Evolutionary conservation across 805 yeast species (phyloP).

Genomic region (Starmera dryadoides): DNA sequence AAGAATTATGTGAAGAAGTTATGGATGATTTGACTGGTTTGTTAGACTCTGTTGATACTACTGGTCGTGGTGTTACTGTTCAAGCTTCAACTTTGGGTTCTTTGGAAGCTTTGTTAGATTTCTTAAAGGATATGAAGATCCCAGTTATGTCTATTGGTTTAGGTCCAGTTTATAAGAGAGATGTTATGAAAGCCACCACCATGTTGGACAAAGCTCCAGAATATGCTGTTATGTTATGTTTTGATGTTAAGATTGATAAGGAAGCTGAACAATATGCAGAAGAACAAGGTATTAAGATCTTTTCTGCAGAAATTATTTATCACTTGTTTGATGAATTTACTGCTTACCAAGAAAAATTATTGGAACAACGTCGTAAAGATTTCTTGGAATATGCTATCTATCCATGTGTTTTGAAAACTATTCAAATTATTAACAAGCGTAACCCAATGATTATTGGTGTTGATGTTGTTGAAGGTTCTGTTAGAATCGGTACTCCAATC

Average conservation of each 20-base stretch:
- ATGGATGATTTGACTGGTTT: conserved; percentile 97
- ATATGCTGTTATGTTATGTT: conserved; percentile 95
- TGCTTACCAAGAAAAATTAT: conserved; percentile 79
- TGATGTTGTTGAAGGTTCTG: conserved; percentile 86
- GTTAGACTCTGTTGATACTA: conserved; percentile 87
- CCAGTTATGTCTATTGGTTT: conserved; percentile 98
- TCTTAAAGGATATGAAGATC: conserved; percentile 96
- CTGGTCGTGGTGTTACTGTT: conserved; percentile 96
- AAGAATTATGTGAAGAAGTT: conserved; percentile 93
- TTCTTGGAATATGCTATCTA: conserved; percentile 82
- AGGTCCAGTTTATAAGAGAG: conserved; percentile 98
- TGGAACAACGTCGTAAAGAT: conserved; percentile 87
- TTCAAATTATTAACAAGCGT: conserved; percentile 96
- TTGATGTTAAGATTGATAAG: conserved; percentile 93
- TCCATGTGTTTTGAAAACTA: conserved; percentile 92
- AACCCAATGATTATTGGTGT: conserved; percentile 99
- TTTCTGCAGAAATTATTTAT: conserved; percentile 94
- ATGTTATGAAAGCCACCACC: conserved; percentile 94
- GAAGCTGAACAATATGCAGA: conserved; percentile 98
- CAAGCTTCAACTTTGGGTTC: conserved; percentile 99
- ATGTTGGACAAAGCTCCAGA: conserved; percentile 97
- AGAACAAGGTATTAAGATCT: conserved; percentile 85
- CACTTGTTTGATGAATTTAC: conserved; percentile 94
- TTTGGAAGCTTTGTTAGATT: conserved; percentile 91
- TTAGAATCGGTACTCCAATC: conserved; percentile 90